Base-by-base conservation (phyloP, 768 basidiomycete genomes). In the Termitomyces sp. region DNA sequence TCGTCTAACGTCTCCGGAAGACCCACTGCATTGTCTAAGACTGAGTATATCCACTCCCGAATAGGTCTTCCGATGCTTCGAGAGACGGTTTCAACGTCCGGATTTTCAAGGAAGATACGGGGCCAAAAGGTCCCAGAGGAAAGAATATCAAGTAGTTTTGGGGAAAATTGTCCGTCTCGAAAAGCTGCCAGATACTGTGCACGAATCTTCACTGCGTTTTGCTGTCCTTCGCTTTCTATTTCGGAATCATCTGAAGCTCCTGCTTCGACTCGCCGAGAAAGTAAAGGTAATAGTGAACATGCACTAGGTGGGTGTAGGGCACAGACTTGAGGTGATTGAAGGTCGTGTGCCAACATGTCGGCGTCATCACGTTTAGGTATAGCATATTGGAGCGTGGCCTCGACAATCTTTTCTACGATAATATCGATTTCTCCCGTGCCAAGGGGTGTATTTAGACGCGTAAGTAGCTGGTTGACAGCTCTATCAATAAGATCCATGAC, bases 401-500 rank as follows among this genome's bases (percentile, higher is more conserved):
- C 84, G 8, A 88, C 89, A 18, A 91, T 81, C 50, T 81, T 79
- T 53, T 92, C 87, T 33, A 87, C 77, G 46, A 90, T 81, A 13
- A 66, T 70, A 50, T 87, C 86, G 30, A 85, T 72, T 70, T 93
- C 89, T n/a, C 83, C 84, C 0, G 83, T 72, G 10, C 80, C 77
- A 67, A 88, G 71, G 3, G 77, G 76, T 16, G 79, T 70, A 9
- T 74, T 68, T 4, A 81, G 77, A 59, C 86, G 75, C 3, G 71
- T 65, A 26, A 89, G 72, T 6, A 92, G 76, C 1, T 81, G 72
- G 53, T 81, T 80, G 20, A 90, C 85, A 0, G 87, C 82, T 51
- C 80, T 77, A 60, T 86, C 85, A 57, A 92, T 90, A 61, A 91
- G 82, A 68, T 91, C 87, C 81, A 91, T 87, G 50, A 89, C 89